phyloP scores from a whole-genome alignment of 208 protist species.

The Leptomonas pyrrhocoris region DNA sequence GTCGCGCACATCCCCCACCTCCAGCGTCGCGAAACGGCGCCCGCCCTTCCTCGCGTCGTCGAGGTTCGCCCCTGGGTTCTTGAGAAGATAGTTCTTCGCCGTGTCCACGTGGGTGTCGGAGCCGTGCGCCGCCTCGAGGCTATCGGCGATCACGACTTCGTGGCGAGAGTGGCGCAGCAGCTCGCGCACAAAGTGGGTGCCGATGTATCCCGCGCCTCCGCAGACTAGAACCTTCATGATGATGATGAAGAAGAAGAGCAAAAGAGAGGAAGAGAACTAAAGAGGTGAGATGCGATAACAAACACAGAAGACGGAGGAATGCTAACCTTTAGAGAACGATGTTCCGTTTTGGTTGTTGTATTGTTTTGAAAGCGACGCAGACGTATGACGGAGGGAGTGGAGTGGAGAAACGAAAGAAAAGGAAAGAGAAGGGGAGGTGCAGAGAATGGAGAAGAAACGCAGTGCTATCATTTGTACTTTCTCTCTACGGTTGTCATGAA shows the following conservation, averaged over 20 bases:
- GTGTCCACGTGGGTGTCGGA: conserved; percentile 60
- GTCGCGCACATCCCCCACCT: conserved; percentile 90
- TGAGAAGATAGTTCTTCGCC: conserved; percentile 43
- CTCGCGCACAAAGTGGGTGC: conserved; percentile 95
- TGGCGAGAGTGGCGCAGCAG: conserved; percentile 80
- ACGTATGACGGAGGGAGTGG: too few species aligned
- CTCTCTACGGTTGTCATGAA: too few species aligned
- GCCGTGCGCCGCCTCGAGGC: conserved; percentile 81
- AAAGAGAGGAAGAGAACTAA: not conserved
- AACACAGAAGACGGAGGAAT: too few species aligned
- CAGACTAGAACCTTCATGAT: conserved; percentile 92
- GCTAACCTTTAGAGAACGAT: too few species aligned
- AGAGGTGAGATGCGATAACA: too few species aligned
- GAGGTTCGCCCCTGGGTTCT: conserved; percentile 13
- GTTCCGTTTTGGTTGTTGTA: too few species aligned
- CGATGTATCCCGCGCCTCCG: conserved; percentile 98
- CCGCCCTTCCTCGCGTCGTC: conserved; percentile 19
- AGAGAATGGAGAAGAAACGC: too few species aligned
- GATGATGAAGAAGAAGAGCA: not conserved
- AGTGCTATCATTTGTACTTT: too few species aligned
- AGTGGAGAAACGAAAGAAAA: too few species aligned
- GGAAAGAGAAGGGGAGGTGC: too few species aligned
- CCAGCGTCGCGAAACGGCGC: conserved; percentile 57
- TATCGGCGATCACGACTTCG: conserved; percentile 95
- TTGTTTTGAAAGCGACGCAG: too few species aligned